Conservation (phyloP, 352 stramenopile genomes). For the Globisporangium mamillatum region DNA sequence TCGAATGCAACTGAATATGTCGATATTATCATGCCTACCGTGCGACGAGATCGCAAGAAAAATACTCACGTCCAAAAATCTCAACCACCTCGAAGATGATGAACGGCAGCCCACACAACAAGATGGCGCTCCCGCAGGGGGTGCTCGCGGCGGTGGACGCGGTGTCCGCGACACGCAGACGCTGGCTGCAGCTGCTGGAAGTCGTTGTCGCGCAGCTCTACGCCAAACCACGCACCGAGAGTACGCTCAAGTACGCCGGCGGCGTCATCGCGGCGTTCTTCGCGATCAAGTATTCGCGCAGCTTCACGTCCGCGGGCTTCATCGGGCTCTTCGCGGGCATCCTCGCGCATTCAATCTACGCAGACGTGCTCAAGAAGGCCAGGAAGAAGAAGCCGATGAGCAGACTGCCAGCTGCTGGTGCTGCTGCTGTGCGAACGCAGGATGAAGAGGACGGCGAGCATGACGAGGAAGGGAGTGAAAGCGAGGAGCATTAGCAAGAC, state of each 20-base stretch:
- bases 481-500: not conserved
- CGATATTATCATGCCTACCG: too few relatives aligned
- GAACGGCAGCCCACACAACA: slow-evolving; percentile 5
- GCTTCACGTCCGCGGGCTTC: slow-evolving; percentile 54
- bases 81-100: not conserved
- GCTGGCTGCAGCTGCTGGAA: slow-evolving; percentile 18
- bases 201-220: slow-evolving; percentile 26
- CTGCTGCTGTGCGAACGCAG: not conserved
- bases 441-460: not conserved
- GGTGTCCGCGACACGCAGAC: slow-evolving; percentile 21
- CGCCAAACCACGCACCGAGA: slow-evolving; percentile 38
- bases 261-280: slow-evolving; percentile 55
- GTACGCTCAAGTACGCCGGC: slow-evolving; percentile 54
- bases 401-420: not conserved
- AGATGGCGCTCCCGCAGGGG: slow-evolving; percentile 8
- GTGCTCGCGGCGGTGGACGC: slow-evolving; percentile 19
- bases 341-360: slow-evolving; percentile 70
- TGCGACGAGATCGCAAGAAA: too few relatives aligned
- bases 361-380: slow-evolving; percentile 53
- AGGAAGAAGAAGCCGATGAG: not conserved
- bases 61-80: not conserved
- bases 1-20: too few relatives aligned
- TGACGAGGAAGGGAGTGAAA: not conserved
- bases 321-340: slow-evolving; percentile 61
- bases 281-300: slow-evolving; percentile 58